Conservation (phyloP, 1,284 basidiomycete genomes). For the Ustilago nuda region DNA sequence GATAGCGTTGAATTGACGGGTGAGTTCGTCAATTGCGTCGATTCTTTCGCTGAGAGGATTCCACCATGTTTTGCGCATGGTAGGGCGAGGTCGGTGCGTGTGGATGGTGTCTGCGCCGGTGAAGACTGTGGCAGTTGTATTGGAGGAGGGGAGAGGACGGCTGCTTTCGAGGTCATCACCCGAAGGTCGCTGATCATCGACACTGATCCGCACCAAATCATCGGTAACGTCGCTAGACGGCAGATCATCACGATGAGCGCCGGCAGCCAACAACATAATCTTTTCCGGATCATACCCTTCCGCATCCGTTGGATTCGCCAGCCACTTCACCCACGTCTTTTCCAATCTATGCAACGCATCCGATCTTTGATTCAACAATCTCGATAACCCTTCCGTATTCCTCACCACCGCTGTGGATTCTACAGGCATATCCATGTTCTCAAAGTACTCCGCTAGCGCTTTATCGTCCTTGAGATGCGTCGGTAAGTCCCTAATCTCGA, state of each 20-base stretch:
- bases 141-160: slow-evolving; percentile 16
- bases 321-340: slow-evolving; percentile 83
- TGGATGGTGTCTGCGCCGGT: slow-evolving; percentile 46
- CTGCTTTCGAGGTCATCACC: slow-evolving; percentile 15
- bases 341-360: slow-evolving; percentile 82
- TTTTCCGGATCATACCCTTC: slow-evolving; percentile 77
- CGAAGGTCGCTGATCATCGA: slow-evolving; percentile 6
- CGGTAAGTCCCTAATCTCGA: slow-evolving; percentile 86
- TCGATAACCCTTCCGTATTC: slow-evolving; percentile 81
- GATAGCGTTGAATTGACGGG: slow-evolving; percentile 53
- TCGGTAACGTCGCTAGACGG: slow-evolving; percentile 14
- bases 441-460: slow-evolving; percentile 91
- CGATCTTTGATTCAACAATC: slow-evolving; percentile 81
- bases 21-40: slow-evolving; percentile 61
- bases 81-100: slow-evolving; percentile 45
- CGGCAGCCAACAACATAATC: slow-evolving; percentile 56
- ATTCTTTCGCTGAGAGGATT: slow-evolving; percentile 59
- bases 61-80: slow-evolving; percentile 46
- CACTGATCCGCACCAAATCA: slow-evolving; percentile 24
- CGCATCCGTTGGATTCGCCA: slow-evolving; percentile 88
- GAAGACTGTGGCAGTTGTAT: slow-evolving; percentile 13
- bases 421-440: slow-evolving; percentile 74
- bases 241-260: slow-evolving; percentile 28
- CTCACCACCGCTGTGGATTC: slow-evolving; percentile 91
- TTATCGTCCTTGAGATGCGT: slow-evolving; percentile 84